Evolutionary conservation across 805 yeast genomes (phyloP), one percentile per base, ranked within the genome.

Genomic region (Alloascoidea africana): DNA sequence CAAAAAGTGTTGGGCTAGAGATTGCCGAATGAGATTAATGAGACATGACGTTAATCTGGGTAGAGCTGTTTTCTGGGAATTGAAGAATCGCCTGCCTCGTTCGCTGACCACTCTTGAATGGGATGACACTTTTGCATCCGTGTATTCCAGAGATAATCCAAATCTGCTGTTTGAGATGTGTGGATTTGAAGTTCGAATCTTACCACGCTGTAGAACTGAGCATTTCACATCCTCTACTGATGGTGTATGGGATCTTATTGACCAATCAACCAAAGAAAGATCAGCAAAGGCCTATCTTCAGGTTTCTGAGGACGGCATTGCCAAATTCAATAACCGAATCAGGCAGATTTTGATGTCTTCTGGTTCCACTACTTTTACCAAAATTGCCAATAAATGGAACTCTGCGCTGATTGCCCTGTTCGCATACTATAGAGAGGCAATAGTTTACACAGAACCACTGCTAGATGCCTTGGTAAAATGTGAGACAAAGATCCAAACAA

Each of bases 321-420:
- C 76, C 17, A 70, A 70, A 35, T 91, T 91, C 61, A 76, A 80
- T 45, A 82, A 81, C 51, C 67, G 94, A 39, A 78, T 91, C 32
- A 68, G 96, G 19, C 95, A 89, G 50, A 76, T 91, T 36, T 65
- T 91, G 47, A 83, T 91, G 95, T 77, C 95, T 2, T 80, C 96
- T 0, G 98, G 98, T 0, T 83, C 96, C 0, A 78, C 96, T 0
- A 84, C 99, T 0, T 91, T 91, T 55, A 81, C 96, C 0, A 91
- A 86, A 53, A 80, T 87, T 41, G 95, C 94, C 2, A 77, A 87
- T 32, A 85, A 85, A 50, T 91, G 99, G 99, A 91, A 91, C 51
- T 84, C 96, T 2, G 86, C 95, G 0, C 60, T 91, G 38, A 70
- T 87, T 37, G 70, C 97, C 0, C 59, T 91, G 27, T 87, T 86